Conservation (phyloP, 2,329 filamentous ascomycete species). For the Cryphonectria japonica region DNA sequence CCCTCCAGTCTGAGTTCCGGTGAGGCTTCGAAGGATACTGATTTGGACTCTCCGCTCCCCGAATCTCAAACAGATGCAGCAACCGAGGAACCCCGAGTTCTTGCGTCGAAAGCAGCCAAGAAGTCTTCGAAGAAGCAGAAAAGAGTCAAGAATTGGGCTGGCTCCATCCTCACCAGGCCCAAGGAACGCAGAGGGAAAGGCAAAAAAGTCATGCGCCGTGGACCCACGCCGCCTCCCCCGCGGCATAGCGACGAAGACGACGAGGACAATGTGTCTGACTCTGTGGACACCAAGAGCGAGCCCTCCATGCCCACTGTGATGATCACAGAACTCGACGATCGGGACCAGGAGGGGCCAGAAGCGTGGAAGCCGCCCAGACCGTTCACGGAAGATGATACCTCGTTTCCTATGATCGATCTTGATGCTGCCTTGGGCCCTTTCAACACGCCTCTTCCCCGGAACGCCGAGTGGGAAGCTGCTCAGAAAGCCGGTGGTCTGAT, state of each 20-base stretch:
- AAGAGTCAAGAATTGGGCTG: conserved; percentile 76
- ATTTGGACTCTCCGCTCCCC: conserved; percentile 37
- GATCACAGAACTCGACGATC: conserved; percentile 45
- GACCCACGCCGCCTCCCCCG: conserved; percentile 51
- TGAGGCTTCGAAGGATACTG: conserved; percentile 39
- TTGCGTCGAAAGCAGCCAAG: conserved; percentile 34
- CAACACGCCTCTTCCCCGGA: conserved; percentile 72
- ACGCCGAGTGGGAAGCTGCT: conserved; percentile 69
- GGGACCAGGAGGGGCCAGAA: conserved; percentile 33
- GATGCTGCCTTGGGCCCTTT: conserved; percentile 93
- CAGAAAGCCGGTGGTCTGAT: conserved; percentile 60
- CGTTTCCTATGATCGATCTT: conserved; percentile 85
- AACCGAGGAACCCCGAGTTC: conserved; percentile 30
- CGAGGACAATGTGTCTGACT: conserved; percentile 36
- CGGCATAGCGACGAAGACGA: conserved; percentile 38
- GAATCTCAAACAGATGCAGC: conserved; percentile 43
- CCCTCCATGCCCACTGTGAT: conserved; percentile 45
- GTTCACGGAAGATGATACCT: conserved; percentile 62
- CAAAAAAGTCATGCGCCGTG: conserved; percentile 47
- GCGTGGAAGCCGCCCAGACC: conserved; percentile 45
- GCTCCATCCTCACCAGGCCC: conserved; percentile 67
- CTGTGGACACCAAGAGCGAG: conserved; percentile 36
- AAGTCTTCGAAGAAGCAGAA: conserved; percentile 55
- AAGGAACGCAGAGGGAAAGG: conserved; percentile 53
- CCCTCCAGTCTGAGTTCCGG: conserved; percentile 53